phyloP scores from a whole-genome alignment of 129 eudicot genomes.

The Flaveria sonorensis region DNA sequence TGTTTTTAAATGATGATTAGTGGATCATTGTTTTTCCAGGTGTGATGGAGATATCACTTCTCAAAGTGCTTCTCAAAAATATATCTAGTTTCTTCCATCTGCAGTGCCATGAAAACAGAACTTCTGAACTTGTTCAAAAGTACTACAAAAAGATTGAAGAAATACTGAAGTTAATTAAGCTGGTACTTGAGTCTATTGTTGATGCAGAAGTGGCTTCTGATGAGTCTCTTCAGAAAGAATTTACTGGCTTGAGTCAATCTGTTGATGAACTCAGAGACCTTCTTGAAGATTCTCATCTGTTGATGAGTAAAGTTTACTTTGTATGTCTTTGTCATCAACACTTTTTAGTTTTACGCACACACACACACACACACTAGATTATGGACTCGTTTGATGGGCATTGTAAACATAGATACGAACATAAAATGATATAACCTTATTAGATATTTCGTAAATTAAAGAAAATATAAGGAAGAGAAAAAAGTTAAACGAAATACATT shows the following conservation, averaged over 20 bases:
- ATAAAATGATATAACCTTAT: not conserved
- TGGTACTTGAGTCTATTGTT: constrained; percentile 57
- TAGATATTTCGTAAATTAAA: not conserved
- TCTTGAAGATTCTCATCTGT: constrained; percentile 67
- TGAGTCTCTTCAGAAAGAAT: constrained; percentile 67
- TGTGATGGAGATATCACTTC: constrained; percentile 78
- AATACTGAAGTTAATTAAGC: constrained; percentile 67
- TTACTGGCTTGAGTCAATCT: constrained; percentile 48
- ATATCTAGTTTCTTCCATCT: constrained; percentile 59
- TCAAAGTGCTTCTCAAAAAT: constrained; percentile 66
- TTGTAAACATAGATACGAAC: not conserved
- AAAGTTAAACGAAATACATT: not conserved
- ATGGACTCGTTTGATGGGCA: not conserved
- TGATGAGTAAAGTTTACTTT: constrained; percentile 86
- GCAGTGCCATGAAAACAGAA: constrained; percentile 50
- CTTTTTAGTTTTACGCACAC: not conserved
- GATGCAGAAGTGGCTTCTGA: constrained; percentile 57
- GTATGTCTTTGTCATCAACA: constrained; percentile 49
- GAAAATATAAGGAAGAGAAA: not conserved
- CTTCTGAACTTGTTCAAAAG: constrained; percentile 54
- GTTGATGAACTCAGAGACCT: constrained; percentile 70
- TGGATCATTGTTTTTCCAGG: constrained; percentile 40
- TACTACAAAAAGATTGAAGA: constrained; percentile 67
- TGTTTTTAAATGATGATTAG: constrained; percentile 14
- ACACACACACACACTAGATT: not conserved